Base-by-base conservation (phyloP, 2,329 filamentous ascomycete genomes). In the Leptographium lundbergii region DNA sequence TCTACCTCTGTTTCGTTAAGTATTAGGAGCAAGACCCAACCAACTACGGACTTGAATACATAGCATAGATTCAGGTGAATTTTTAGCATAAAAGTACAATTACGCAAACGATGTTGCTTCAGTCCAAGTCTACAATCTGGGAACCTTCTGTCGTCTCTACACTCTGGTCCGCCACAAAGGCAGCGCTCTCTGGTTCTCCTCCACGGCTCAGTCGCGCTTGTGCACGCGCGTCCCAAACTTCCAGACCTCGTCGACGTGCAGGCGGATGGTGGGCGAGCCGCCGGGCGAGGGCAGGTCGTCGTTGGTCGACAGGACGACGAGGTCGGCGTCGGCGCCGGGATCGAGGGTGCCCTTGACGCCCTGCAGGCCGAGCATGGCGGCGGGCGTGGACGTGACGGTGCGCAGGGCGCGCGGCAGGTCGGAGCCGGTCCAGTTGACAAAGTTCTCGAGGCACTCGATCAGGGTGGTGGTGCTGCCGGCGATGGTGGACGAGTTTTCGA, bases 371-470 rank as follows among this genome's bases (percentile, higher is more conserved):
- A 94, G 73, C 87, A 94, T 89, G 54, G 77, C 79, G 1, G 89
- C 88, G 0, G 89, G 89, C 0, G 88, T 91, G 39, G 80, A 75
- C 0, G 89, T 94, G 34, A 91, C 89, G 10, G 87, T 81, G 63
- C 80, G 81, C 53, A 94, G 72, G 1, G 86, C 88, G 67, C 85
- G 79, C 0, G 87, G 81, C 42, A 91, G 78, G 42, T 77, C 78
- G 6, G 82, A 80, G 17, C 85, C 86, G 1, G 85, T 85, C 85
- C 86, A 92, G 60, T 79, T 80, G 65, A 89, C 75, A 69, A 94
- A 91, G 71, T 94, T 94, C 67, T 84, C 87, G 58, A 91, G 83
- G 66, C 89, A 94, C 65, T 92, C 87, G 48, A 91, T 79, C n/a
- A 95, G 76, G 7, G 86, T 85, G 57, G 86, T 84, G 50, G 84